Conservation (phyloP, 768 basidiomycete genomes). For the Suillus subluteus region DNA sequence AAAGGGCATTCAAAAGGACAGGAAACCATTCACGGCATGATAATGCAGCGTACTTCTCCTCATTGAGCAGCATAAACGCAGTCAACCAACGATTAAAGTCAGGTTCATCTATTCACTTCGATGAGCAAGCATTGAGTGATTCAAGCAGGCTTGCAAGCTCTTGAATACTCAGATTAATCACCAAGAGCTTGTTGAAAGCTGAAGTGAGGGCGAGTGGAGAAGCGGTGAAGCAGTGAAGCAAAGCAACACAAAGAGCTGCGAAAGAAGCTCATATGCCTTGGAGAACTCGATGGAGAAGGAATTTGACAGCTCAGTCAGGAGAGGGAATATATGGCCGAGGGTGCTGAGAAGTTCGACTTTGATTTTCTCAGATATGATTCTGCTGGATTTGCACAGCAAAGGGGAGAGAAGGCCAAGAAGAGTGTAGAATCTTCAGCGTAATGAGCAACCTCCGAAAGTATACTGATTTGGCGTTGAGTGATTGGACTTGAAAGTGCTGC, state of each 20-base stretch:
- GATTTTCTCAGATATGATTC: conserved; percentile 80
- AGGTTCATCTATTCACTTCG: conserved; percentile 83
- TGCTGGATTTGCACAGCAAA: conserved; percentile 75
- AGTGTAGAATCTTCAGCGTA: conserved; percentile 63
- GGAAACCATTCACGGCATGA: conserved; percentile 75
- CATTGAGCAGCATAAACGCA: conserved; percentile 79
- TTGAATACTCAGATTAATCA: conserved; percentile 43
- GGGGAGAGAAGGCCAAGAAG: conserved; percentile 78
- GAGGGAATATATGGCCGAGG: conserved; percentile 62
- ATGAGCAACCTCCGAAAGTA: conserved; percentile 80
- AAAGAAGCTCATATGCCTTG: conserved; percentile 67
- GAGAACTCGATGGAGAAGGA: conserved; percentile 44
- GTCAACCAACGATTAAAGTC: conserved; percentile 86
- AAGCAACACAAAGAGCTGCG: conserved; percentile 76
- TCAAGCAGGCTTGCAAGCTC: conserved; percentile 58
- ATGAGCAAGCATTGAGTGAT: conserved; percentile 84
- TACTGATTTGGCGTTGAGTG: conserved; percentile 78
- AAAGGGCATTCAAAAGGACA: conserved; percentile 79
- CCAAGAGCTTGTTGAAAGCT: conserved; percentile 59
- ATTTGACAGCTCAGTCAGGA: conserved; percentile 66
- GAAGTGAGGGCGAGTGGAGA: conserved; percentile 72
- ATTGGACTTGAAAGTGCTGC: conserved; percentile 60
- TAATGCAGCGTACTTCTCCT: conserved; percentile 54
- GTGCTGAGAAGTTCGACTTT: conserved; percentile 84
- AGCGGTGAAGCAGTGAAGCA: conserved; percentile 67